Evolutionary conservation across 495 filamentous ascomycete species (phyloP).

Genomic region (Neurospora africana): DNA sequence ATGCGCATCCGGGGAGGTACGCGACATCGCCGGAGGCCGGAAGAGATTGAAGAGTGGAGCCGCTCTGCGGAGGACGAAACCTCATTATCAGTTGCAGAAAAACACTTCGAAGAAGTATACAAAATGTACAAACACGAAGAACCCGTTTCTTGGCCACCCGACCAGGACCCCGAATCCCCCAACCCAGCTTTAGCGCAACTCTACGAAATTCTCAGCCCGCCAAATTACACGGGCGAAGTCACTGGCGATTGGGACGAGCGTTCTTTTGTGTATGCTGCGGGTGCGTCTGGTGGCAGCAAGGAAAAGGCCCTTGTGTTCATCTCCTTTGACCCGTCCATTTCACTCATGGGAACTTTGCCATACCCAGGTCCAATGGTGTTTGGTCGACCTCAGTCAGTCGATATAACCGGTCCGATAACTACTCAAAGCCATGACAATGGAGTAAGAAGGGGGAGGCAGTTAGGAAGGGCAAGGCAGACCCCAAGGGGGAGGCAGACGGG

Average conservation of each 20-base stretch:
- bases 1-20: conserved; percentile 21
- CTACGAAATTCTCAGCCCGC: conserved; percentile 47
- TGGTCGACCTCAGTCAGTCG: background rate
- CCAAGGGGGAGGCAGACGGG: background rate
- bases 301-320: conserved; percentile 43
- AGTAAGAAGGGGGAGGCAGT: background rate
- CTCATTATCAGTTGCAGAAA: background rate
- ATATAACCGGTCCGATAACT: background rate
- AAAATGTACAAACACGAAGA: conserved; percentile 37
- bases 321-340: conserved; percentile 49
- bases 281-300: conserved; percentile 26
- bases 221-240: conserved; percentile 35
- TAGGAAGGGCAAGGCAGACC: background rate
- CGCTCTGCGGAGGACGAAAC: background rate
- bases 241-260: conserved; percentile 50
- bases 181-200: conserved; percentile 33
- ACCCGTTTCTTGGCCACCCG: conserved; percentile 51
- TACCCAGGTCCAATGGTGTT: conserved; percentile 7
- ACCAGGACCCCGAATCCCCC: conserved; percentile 24
- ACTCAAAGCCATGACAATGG: background rate
- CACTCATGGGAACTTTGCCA: conserved; percentile 9
- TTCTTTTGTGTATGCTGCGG: conserved; percentile 45
- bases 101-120: conserved; percentile 17
- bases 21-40: conserved; percentile 42
- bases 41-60: conserved; percentile 28